These are phyloP conservation scores for Immersiporthe knoxdaviesiana DNA, from an alignment of 2,329 filamentous ascomycete genomes.

Conservation along the genomic window DNA sequence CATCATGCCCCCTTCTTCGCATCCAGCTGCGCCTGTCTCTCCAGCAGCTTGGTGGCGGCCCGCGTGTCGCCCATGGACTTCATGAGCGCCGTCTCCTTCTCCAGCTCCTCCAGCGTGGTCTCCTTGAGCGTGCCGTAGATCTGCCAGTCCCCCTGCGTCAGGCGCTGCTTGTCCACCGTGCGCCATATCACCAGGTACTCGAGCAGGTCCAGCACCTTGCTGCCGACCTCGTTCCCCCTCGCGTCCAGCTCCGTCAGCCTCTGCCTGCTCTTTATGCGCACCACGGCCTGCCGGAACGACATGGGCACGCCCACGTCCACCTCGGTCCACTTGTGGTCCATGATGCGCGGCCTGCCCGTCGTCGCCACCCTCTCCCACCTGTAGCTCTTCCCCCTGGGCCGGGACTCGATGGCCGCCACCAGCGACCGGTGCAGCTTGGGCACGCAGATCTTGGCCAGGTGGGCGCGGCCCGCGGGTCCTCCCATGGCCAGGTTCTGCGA, in stretches of 20 bases:
- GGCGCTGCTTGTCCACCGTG: slow-evolving; percentile 49
- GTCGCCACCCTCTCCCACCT: slow-evolving; percentile 61
- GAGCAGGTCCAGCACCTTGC: slow-evolving; percentile 56
- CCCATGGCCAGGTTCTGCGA: slow-evolving; percentile 64
- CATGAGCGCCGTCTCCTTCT: slow-evolving; percentile 42
- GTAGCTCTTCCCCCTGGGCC: slow-evolving; percentile 49
- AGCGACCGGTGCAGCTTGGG: slow-evolving; percentile 56
- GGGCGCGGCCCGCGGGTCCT: slow-evolving; percentile 45
- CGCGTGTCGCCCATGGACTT: slow-evolving; percentile 31
- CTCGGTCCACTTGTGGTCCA: slow-evolving; percentile 52
- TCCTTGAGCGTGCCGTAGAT: slow-evolving; percentile 66
- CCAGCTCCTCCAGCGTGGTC: slow-evolving; percentile 51
- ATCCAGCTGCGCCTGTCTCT: slow-evolving; percentile 27
- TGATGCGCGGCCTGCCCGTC: slow-evolving; percentile 53
- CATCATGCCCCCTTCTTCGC: background rate
- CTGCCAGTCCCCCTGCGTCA: slow-evolving; percentile 58
- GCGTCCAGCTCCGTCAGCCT: slow-evolving; percentile 48
- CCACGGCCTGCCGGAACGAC: slow-evolving; percentile 61
- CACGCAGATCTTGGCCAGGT: slow-evolving; percentile 58
- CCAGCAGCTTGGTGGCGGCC: slow-evolving; percentile 40
- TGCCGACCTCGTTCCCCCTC: slow-evolving; percentile 44
- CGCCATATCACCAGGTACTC: slow-evolving; percentile 69
- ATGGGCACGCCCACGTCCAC: slow-evolving; percentile 35
- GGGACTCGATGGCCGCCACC: slow-evolving; percentile 54
- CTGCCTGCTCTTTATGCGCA: slow-evolving; percentile 62